A percentile compares a stretch with the other conserved stretches of the same genome.
Conservation (phyloP, 148 eudicot species). For the Rhododendron williamsianum region DNA sequence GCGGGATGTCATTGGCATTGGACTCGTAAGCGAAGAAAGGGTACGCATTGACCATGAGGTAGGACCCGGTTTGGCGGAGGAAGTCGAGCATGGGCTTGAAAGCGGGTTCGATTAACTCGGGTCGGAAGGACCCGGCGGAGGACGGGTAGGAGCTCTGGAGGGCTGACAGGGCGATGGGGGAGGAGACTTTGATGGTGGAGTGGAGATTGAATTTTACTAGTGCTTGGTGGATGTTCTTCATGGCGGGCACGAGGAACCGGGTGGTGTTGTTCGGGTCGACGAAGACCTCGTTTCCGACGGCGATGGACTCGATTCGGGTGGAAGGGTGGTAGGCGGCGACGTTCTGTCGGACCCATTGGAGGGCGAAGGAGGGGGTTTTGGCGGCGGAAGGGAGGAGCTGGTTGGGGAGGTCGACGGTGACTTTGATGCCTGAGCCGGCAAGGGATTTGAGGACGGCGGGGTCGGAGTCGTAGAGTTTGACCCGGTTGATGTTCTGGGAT, state of each 20-base stretch:
- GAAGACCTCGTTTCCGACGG: slow-evolving; percentile 86
- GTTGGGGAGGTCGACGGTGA: slow-evolving; percentile 79
- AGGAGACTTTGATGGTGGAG: slow-evolving; percentile 54
- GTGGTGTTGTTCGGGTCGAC: slow-evolving; percentile 69
- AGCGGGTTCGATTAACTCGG: slow-evolving; percentile 54
- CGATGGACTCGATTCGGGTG: slow-evolving; percentile 73
- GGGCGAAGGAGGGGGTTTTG: slow-evolving; percentile 39
- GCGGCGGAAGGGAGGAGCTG: slow-evolving; percentile 62
- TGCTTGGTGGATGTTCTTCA: slow-evolving; percentile 60
- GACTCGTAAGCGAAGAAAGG: slow-evolving; percentile 86
- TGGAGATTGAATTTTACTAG: slow-evolving; percentile 35
- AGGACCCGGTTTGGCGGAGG: slow-evolving; percentile 42
- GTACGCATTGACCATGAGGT: slow-evolving; percentile 84
- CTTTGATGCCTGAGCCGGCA: slow-evolving; percentile 45
- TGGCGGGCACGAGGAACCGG: slow-evolving; percentile 57
- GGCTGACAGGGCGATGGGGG: slow-evolving; percentile 73
- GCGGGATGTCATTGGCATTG: slow-evolving; percentile 63
- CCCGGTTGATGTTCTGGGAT: slow-evolving; percentile 48
- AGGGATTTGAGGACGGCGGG: slow-evolving; percentile 65
- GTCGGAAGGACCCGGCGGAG: slow-evolving; percentile 62
- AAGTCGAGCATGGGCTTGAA: slow-evolving; percentile 68
- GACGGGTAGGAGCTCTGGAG: slow-evolving; percentile 73
- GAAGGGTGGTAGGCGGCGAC: slow-evolving; percentile 49
- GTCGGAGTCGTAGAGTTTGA: slow-evolving; percentile 85
- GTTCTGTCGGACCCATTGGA: slow-evolving; percentile 57